Conservation (phyloP, 441 rosid species). For the Lepidium campestre region DNA sequence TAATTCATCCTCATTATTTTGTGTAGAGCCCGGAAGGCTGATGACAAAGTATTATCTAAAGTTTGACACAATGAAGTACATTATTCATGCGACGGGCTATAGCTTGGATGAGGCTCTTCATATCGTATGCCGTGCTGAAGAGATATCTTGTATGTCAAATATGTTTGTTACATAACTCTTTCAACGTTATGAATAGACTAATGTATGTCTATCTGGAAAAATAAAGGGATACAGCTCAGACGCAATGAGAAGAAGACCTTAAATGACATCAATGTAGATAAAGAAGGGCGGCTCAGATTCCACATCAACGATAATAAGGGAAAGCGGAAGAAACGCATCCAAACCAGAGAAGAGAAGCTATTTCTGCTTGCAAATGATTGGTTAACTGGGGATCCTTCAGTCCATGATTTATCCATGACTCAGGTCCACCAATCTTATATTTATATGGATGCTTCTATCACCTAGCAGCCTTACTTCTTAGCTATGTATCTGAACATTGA, state of each 20-base stretch:
- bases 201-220: constrained; percentile 19
- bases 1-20: not conserved
- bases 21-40: constrained; percentile 84
- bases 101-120: constrained; percentile 78
- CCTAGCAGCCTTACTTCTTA: constrained; percentile 15
- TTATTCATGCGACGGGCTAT: constrained; percentile 60
- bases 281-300: constrained; percentile 79
- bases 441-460: constrained; percentile 1
- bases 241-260: constrained; percentile 93
- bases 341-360: constrained; percentile 91
- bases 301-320: constrained; percentile 80
- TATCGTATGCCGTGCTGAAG: constrained; percentile 78
- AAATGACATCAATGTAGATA: constrained; percentile 79
- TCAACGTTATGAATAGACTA: not conserved
- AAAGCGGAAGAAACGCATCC: constrained; percentile 85
- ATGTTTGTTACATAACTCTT: constrained; percentile 8
- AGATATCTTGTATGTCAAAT: constrained; percentile 74
- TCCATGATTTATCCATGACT: constrained; percentile 79
- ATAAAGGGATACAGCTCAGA: constrained; percentile 96
- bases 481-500: constrained; percentile 19
- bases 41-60: constrained; percentile 96
- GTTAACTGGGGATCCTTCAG: constrained; percentile 88
- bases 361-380: constrained; percentile 89
- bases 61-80: constrained; percentile 87
- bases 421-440: constrained; percentile 49